Evolutionary conservation across 1,284 basidiomycete genomes (phyloP).

Genomic region (Puccinia polysora): DNA sequence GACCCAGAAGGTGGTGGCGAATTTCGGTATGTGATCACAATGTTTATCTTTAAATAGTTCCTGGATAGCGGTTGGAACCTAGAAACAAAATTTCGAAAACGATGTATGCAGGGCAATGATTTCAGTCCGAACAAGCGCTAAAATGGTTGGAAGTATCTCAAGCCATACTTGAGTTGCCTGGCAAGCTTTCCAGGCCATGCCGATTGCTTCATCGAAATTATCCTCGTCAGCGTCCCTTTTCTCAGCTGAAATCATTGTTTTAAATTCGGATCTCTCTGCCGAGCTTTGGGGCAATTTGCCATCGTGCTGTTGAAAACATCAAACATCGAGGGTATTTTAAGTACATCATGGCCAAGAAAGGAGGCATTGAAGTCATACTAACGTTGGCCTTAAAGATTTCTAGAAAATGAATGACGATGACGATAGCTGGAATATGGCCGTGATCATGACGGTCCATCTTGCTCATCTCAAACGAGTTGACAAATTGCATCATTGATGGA

Average conservation of each 20-base stretch:
- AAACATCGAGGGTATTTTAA: background rate
- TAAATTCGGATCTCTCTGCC: slow-evolving; percentile 74
- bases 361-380: slow-evolving; percentile 49
- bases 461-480: slow-evolving; percentile 66
- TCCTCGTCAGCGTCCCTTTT: slow-evolving; percentile 78
- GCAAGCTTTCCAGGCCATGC: slow-evolving; percentile 54
- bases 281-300: slow-evolving; percentile 63
- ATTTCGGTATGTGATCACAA: slow-evolving; percentile 53
- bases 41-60: slow-evolving; percentile 64
- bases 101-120: background rate
- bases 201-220: slow-evolving; percentile 88
- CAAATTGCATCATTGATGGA: slow-evolving; percentile 69
- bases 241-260: slow-evolving; percentile 61
- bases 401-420: slow-evolving; percentile 75
- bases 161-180: slow-evolving; percentile 64
- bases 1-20: slow-evolving; percentile 72
- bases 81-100: background rate
- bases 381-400: slow-evolving; percentile 73
- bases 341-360: background rate
- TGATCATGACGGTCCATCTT: slow-evolving; percentile 78
- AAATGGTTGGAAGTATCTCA: slow-evolving; percentile 59
- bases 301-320: slow-evolving; percentile 62
- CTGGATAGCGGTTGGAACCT: slow-evolving; percentile 66
- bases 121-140: background rate
- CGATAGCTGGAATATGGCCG: slow-evolving; percentile 76